Evolutionary conservation across 2,329 filamentous ascomycete species (phyloP).

Genomic region (Leptographium galeiforme): DNA sequence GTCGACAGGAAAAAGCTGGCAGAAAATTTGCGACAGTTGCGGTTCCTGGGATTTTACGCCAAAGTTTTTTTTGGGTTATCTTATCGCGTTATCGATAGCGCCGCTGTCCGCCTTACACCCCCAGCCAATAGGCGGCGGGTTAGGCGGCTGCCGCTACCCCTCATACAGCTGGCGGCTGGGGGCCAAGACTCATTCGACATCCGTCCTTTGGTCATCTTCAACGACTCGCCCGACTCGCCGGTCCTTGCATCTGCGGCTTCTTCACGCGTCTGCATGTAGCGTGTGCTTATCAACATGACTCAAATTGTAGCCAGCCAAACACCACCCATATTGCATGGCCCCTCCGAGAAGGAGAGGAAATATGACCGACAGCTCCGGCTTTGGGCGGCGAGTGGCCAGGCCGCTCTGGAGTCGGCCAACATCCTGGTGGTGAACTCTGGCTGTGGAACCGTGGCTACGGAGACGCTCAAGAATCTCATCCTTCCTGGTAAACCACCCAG

Average conservation of each 20-base stretch:
- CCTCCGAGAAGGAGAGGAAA: slow-evolving; percentile 54
- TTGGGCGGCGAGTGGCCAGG: slow-evolving; percentile 87
- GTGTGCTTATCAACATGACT: slow-evolving; percentile 21
- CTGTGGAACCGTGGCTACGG: slow-evolving; percentile 74
- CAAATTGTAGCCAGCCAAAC: slow-evolving; percentile 31
- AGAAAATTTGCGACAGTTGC: slow-evolving; percentile 6
- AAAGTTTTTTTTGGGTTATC: slow-evolving; percentile 9
- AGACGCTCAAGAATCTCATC: slow-evolving; percentile 94
- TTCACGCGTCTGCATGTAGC: too few species aligned
- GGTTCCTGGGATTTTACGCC: neutral
- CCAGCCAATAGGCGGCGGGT: neutral
- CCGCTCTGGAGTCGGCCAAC: slow-evolving; percentile 78
- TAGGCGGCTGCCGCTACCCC: neutral
- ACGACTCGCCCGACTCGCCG: neutral
- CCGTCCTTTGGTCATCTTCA: neutral
- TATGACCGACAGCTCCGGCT: slow-evolving; percentile 92
- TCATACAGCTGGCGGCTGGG: neutral
- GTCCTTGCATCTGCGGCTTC: too few species aligned
- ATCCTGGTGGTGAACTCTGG: slow-evolving; percentile 85
- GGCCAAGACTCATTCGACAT: too few species aligned
- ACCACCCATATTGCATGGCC: slow-evolving; percentile 35
- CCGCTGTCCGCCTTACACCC: neutral
- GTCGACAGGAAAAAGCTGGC: neutral
- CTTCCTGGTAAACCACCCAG: slow-evolving; percentile 50
- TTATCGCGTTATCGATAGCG: slow-evolving; percentile 5